Evolutionary conservation across 1,284 basidiomycete genomes (phyloP).

Genomic region (Pseudozyma hubeiensis): DNA sequence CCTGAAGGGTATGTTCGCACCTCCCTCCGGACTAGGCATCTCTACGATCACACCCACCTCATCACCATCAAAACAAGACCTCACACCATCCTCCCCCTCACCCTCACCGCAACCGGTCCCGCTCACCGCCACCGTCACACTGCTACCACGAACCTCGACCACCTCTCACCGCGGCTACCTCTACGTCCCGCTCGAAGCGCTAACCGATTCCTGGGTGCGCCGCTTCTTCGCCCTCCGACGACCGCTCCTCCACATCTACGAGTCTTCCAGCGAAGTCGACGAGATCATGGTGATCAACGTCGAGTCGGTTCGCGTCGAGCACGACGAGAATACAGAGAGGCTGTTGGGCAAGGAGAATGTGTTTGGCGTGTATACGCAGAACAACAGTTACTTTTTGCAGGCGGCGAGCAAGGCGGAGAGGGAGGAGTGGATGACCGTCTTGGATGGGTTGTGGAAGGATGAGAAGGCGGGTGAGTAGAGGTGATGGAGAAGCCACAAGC

Average conservation of each 20-base stretch:
- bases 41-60: slow-evolving; percentile 1
- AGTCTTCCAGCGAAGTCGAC: slow-evolving; percentile 81
- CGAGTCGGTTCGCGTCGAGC: slow-evolving; percentile 83
- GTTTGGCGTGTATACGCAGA: slow-evolving; percentile 56
- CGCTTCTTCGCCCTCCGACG: slow-evolving; percentile 85
- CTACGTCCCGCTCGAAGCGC: slow-evolving; percentile 81
- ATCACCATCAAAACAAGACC: neutral
- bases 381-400: slow-evolving; percentile 59
- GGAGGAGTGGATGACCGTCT: slow-evolving; percentile 47
- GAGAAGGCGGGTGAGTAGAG: neutral
- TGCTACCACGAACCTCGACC: slow-evolving; percentile 74
- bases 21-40: slow-evolving; percentile 9
- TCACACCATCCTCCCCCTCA: slow-evolving; percentile 3
- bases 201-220: slow-evolving; percentile 82
- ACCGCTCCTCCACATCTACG: slow-evolving; percentile 89
- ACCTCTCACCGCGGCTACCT: slow-evolving; percentile 86
- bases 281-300: slow-evolving; percentile 85
- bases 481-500: too few species aligned
- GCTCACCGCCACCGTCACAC: slow-evolving; percentile 51
- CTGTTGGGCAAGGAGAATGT: slow-evolving; percentile 74
- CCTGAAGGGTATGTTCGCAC: slow-evolving; percentile 9
- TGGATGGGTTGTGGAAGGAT: slow-evolving; percentile 20
- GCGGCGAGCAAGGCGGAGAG: slow-evolving; percentile 35
- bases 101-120: neutral
- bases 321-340: slow-evolving; percentile 84